Percentiles rank a stretch among this genome's conserved stretches.
Conservation (phyloP, 345 rosid genomes). For the Lumnitzera littorea region DNA sequence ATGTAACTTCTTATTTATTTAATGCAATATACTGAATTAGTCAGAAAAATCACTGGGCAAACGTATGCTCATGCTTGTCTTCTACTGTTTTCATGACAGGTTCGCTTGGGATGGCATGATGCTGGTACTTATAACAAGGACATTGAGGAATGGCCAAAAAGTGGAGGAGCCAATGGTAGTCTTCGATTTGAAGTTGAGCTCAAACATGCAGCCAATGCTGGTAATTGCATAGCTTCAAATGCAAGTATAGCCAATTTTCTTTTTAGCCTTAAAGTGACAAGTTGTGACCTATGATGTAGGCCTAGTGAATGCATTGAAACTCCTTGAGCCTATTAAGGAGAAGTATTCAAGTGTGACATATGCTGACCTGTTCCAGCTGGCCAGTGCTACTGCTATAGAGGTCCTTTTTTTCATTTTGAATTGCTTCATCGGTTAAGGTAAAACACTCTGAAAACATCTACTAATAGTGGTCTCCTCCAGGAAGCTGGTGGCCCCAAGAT, state of each 20-base stretch:
- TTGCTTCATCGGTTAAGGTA: background rate
- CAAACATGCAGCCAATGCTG: slow-evolving; percentile 94
- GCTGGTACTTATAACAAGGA: slow-evolving; percentile 91
- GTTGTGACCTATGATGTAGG: slow-evolving; percentile 39
- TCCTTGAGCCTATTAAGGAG: slow-evolving; percentile 73
- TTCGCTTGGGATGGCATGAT: slow-evolving; percentile 95
- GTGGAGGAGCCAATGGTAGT: slow-evolving; percentile 96
- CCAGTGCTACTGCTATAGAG: slow-evolving; percentile 91
- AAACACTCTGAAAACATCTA: background rate
- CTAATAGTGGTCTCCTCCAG: slow-evolving; percentile 26
- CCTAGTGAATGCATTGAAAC: slow-evolving; percentile 75
- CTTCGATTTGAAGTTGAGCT: slow-evolving; percentile 87
- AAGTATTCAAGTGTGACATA: slow-evolving; percentile 70
- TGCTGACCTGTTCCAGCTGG: slow-evolving; percentile 95
- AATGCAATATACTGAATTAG: background rate
- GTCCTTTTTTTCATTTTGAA: slow-evolving; percentile 24
- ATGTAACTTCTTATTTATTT: too few species aligned
- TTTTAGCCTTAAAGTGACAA: slow-evolving; percentile 2
- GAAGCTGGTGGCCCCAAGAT: slow-evolving; percentile 93
- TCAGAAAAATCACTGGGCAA: background rate
- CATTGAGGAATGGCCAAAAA: slow-evolving; percentile 82
- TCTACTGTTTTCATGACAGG: slow-evolving; percentile 23
- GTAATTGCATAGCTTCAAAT: slow-evolving; percentile 24
- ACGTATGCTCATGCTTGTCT: background rate
- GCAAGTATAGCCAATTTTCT: background rate